Evolutionary conservation across 2,329 filamentous ascomycete genomes (phyloP).

Genomic region (Scytalidium sp.): DNA sequence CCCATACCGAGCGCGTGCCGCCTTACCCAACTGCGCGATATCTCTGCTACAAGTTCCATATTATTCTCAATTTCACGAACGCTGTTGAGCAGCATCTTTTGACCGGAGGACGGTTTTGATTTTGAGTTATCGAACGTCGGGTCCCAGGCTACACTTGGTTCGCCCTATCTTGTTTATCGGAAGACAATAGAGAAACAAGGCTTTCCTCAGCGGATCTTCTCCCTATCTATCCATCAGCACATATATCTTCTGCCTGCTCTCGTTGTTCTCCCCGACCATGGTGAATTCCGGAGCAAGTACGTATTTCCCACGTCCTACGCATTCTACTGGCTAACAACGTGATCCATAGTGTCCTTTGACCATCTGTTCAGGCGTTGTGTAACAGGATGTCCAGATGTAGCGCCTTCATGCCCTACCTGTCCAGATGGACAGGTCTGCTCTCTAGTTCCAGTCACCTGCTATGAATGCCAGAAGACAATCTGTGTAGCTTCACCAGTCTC

Average conservation of each 20-base stretch:
- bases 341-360: constrained; percentile 18
- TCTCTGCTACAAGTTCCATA: background rate
- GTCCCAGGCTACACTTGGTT: background rate
- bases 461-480: constrained; percentile 52
- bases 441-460: constrained; percentile 56
- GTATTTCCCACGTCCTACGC: background rate
- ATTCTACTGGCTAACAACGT: background rate
- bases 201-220: background rate
- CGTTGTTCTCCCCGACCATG: background rate
- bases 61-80: background rate
- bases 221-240: background rate
- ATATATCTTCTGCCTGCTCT: background rate
- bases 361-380: constrained; percentile 57
- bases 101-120: background rate
- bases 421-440: constrained; percentile 52
- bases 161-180: background rate
- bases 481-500: constrained; percentile 45
- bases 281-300: background rate
- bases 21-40: background rate
- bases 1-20: background rate
- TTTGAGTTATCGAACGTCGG: too few species aligned
- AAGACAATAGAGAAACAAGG: too few species aligned
- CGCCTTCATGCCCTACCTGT: constrained; percentile 61
- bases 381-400: constrained; percentile 43
- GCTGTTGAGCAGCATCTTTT: background rate